Percentiles rank a stretch among this genome's conserved stretches.
Conservation (phyloP, 768 basidiomycete genomes). For the Mycena latifolia region DNA sequence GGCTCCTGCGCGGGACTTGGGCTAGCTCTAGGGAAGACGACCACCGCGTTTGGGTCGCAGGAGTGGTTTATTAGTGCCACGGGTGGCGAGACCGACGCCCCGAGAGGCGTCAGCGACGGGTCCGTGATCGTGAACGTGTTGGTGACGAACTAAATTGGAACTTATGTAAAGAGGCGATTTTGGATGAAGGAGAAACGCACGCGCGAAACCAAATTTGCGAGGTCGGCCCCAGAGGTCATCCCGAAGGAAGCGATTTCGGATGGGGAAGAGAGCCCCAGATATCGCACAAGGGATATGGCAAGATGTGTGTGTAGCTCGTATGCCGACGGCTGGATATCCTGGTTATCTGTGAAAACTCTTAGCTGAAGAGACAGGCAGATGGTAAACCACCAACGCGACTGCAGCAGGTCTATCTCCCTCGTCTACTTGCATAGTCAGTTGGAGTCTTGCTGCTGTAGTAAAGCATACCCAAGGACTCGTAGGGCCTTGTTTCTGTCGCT, state of each 20-base stretch:
- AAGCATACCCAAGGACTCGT: constrained; percentile 69
- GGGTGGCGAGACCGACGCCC: constrained; percentile 84
- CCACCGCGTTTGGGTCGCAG: constrained; percentile 88
- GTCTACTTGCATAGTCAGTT: constrained; percentile 52
- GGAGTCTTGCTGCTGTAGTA: background rate
- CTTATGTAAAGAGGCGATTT: constrained; percentile 1
- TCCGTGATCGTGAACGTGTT: constrained; percentile 92
- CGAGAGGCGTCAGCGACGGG: constrained; percentile 83
- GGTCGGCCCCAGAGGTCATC: constrained; percentile 67
- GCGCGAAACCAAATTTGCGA: constrained; percentile 80
- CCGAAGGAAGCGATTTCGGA: constrained; percentile 70
- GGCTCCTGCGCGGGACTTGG: constrained; percentile 60
- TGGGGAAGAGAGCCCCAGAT: constrained; percentile 71
- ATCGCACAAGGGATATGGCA: constrained; percentile 80
- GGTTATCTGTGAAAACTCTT: constrained; percentile 61
- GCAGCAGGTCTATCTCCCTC: constrained; percentile 74
- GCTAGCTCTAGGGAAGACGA: constrained; percentile 84
- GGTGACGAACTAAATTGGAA: constrained; percentile 77
- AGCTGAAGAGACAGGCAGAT: background rate
- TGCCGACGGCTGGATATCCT: constrained; percentile 58
- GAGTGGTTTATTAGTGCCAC: constrained; percentile 91
- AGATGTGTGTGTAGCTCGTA: constrained; percentile 75
- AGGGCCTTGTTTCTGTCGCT: constrained; percentile 64
- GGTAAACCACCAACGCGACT: constrained; percentile 69
- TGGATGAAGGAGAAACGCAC: constrained; percentile 52